Evolutionary conservation across 768 basidiomycete species (phyloP), one percentile per base, ranked within the genome.

Genomic region (Boletus insuetus): DNA sequence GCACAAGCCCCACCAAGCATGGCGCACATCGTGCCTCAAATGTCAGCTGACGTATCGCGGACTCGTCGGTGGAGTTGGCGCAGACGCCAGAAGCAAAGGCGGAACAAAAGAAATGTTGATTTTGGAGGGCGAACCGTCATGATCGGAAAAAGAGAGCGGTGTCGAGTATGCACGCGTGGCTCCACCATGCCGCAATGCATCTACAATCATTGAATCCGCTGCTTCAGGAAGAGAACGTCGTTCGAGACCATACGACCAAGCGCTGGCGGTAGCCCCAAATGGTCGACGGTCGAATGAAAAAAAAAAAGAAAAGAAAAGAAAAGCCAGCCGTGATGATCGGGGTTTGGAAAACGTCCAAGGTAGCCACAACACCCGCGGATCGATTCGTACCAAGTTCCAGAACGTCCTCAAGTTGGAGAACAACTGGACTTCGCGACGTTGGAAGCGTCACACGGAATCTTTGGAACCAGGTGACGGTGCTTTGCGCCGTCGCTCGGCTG

Each of bases 341-440:
- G 42, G 17, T 41, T 40, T 31, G 44, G 37, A 31, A 14, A 13
- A 35, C 34, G 34, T 35, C 34, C 13, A 35, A 41, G n/a, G 41
- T 39, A 34, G 42, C 43, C 34, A 46, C 42, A 13, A 19, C 35
- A 7, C 46, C 56, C 56, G 56, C 56, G 56, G 56, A 58, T 58
- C 56, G 56, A 19, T 24, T 45, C 42, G 39, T 56, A 55, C 35
- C 26, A 16, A 35, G 14, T 34, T 35, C 3, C 34, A 29, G 6
- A 8, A 29, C 29, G 8, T 8, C 29, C 29, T 29, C 29, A 8
- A 29, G 29, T 29, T 29, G 29, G 29, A 9, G 29, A 8, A 24
- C 24, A 24, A 24, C 24, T 13, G 32, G 32, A 11, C 32, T 34
- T 34, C 32, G 32, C 32, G 34, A 14, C 34, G 12, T 14, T 35